Percentiles rank a stretch among this genome's conserved stretches.
Evolutionary conservation across 805 yeast genomes (phyloP).

Genomic region (Citeromyces nyonsensis): DNA sequence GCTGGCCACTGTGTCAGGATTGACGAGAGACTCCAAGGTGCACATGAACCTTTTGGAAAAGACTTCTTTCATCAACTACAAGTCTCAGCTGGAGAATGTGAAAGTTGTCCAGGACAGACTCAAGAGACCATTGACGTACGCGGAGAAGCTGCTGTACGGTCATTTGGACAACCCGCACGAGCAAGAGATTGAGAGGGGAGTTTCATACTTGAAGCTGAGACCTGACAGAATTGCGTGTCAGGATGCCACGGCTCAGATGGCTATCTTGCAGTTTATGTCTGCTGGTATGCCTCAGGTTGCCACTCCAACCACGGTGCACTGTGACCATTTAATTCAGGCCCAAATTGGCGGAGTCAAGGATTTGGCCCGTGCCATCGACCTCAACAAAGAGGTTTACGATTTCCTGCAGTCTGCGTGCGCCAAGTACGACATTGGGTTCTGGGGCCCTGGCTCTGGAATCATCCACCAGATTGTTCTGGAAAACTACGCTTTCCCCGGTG

Average conservation of each 20-base stretch:
- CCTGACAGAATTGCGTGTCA: slow-evolving; percentile 99
- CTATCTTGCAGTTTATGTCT: slow-evolving; percentile 95
- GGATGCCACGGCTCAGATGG: slow-evolving; percentile 99
- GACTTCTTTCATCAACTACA: slow-evolving; percentile 81
- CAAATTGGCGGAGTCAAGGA: slow-evolving; percentile 84
- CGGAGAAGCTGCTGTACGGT: slow-evolving; percentile 89
- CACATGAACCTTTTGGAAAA: slow-evolving; percentile 47
- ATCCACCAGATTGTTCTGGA: slow-evolving; percentile 96
- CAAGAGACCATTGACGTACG: slow-evolving; percentile 73
- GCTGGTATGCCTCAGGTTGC: slow-evolving; percentile 79
- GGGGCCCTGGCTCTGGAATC: slow-evolving; percentile 99
- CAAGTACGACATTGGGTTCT: slow-evolving; percentile 92
- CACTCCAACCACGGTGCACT: slow-evolving; percentile 92
- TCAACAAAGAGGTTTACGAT: slow-evolving; percentile 91
- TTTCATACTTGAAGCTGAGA: slow-evolving; percentile 77
- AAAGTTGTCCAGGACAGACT: slow-evolving; percentile 63
- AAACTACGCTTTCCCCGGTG: slow-evolving; percentile 93
- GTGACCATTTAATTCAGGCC: slow-evolving; percentile 97
- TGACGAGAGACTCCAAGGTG: slow-evolving; percentile 39
- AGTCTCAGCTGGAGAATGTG: slow-evolving; percentile 78
- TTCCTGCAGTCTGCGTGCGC: slow-evolving; percentile 87
- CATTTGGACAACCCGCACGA: slow-evolving; percentile 86
- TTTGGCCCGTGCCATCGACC: slow-evolving; percentile 62
- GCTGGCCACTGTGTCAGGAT: slow-evolving; percentile 31
- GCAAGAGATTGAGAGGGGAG: slow-evolving; percentile 60